Percentiles rank a stretch among this genome's conserved stretches.
Evolutionary conservation across 129 eudicot species (phyloP).

Genomic region (Helichrysum umbraculigerum): DNA sequence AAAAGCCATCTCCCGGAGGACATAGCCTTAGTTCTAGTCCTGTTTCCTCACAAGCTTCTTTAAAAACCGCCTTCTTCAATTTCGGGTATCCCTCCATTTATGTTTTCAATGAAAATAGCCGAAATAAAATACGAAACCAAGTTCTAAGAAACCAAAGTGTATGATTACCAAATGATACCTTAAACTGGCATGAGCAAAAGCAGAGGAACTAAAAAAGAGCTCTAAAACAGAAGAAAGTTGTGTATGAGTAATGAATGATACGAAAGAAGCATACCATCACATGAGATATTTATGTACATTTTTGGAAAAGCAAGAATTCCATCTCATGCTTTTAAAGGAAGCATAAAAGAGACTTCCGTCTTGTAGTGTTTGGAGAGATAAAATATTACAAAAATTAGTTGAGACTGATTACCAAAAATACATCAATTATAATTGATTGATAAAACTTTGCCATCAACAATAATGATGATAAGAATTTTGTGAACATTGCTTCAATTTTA

Average conservation of each 20-base stretch:
- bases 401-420: background rate
- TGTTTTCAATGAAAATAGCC: background rate
- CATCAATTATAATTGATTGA: background rate
- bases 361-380: constrained; percentile 32
- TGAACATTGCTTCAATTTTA: background rate
- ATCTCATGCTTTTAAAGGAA: constrained; percentile 46
- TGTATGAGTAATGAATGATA: constrained; percentile 20
- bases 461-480: no score
- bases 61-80: constrained; percentile 21
- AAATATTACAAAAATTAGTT: constrained; percentile 4
- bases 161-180: constrained; percentile 17
- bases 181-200: constrained; percentile 1
- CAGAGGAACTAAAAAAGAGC: constrained; percentile 20
- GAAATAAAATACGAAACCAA: background rate
- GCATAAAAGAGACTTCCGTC: constrained; percentile 30
- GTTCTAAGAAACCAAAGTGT: background rate
- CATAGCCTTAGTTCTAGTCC: constrained; percentile 62
- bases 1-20: constrained; percentile 54
- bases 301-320: constrained; percentile 38
- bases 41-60: constrained; percentile 45
- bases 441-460: background rate
- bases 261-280: constrained; percentile 36
- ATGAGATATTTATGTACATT: constrained; percentile 39
- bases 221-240: constrained; percentile 22
- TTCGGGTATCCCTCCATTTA: constrained; percentile 37